Percentiles rank a stretch among this genome's conserved stretches.
These are phyloP conservation scores for Melaleuca alternifolia DNA, from an alignment of 345 rosid species.

Conservation along the genomic window DNA sequence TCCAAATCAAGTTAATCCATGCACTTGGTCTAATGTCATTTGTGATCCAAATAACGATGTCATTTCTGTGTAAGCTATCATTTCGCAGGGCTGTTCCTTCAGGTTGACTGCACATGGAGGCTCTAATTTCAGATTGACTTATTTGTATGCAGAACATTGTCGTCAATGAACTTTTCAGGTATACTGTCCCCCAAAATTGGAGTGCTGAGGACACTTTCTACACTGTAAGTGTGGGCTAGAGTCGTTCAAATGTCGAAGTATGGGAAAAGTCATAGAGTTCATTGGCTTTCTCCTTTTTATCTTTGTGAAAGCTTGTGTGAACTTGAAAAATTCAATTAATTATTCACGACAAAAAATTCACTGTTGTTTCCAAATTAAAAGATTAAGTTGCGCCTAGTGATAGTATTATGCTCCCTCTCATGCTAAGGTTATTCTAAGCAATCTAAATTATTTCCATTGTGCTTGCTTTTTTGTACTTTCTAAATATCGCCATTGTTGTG, in stretches of 20 bases:
- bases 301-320: neutral
- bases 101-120: neutral
- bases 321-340: neutral
- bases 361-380: neutral
- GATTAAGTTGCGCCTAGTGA: neutral
- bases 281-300: neutral
- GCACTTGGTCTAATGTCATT: conserved; percentile 81
- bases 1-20: conserved; percentile 73
- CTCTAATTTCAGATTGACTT: conserved; percentile 7
- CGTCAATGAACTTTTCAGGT: conserved; percentile 77
- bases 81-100: neutral
- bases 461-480: neutral
- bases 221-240: conserved; percentile 49
- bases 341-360: neutral
- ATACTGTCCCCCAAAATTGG: conserved; percentile 63
- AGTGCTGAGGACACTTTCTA: conserved; percentile 40
- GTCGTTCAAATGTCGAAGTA: neutral
- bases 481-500: neutral
- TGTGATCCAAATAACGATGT: conserved; percentile 49
- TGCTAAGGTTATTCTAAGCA: neutral
- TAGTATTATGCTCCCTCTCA: neutral
- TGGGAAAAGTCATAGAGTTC: neutral
- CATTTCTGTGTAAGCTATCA: conserved; percentile 51
- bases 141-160: conserved; percentile 50
- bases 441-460: neutral